Conservation (phyloP, 768 basidiomycete species). For the Dentipellis sp. region DNA sequence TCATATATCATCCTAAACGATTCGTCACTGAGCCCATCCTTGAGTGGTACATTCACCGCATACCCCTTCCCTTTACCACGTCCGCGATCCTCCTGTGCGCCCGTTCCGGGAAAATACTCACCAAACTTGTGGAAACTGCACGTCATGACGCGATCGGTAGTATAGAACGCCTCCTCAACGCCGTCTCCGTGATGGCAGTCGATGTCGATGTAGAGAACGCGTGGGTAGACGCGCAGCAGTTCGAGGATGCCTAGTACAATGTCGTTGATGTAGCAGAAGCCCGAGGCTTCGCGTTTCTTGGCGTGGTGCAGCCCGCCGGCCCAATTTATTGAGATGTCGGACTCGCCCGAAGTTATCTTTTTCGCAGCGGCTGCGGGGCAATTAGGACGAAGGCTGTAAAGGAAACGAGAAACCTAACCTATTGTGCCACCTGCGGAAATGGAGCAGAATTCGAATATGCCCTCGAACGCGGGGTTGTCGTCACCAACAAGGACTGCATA, state of each 20-base stretch:
- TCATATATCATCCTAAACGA: conserved; percentile 84
- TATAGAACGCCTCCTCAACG: conserved; percentile 98
- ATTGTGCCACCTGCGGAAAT: conserved; percentile 95
- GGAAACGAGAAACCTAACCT: conserved; percentile 36
- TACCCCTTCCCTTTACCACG: conserved; percentile 80
- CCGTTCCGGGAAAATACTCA: conserved; percentile 89
- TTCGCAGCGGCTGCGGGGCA: conserved; percentile 60
- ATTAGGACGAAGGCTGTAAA: background rate
- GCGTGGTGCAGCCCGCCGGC: conserved; percentile 98
- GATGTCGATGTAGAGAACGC: conserved; percentile 96
- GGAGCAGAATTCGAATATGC: conserved; percentile 93
- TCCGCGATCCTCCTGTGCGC: conserved; percentile 79
- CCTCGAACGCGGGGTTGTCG: conserved; percentile 96
- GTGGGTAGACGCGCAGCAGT: conserved; percentile 72
- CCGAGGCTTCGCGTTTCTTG: conserved; percentile 97
- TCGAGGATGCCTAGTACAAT: conserved; percentile 94
- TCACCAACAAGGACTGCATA: conserved; percentile 59
- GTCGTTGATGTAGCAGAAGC: conserved; percentile 99
- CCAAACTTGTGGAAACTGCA: conserved; percentile 97
- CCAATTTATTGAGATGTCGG: conserved; percentile 91
- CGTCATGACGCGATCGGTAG: conserved; percentile 95
- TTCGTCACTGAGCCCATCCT: conserved; percentile 92
- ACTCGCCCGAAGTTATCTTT: conserved; percentile 65
- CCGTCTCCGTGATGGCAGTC: conserved; percentile 99
- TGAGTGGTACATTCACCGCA: conserved; percentile 85